Conservation (phyloP, 2,329 filamentous ascomycete genomes). For the Aspergillus uvarum region DNA sequence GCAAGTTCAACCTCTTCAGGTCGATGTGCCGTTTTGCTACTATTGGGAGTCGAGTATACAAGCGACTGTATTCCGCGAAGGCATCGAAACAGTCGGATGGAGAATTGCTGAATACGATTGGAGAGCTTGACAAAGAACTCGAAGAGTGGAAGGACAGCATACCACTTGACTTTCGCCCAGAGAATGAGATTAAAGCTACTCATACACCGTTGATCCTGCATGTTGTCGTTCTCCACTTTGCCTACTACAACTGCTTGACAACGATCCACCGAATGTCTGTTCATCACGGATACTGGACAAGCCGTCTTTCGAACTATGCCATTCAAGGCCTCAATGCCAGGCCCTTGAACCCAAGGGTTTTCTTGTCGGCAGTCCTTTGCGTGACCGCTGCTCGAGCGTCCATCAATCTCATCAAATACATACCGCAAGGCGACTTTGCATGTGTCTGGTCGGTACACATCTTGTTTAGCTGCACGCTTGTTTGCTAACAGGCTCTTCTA, state of each 20-base stretch:
- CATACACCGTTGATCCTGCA: conserved; percentile 94
- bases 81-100: conserved; percentile 89
- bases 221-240: conserved; percentile 90
- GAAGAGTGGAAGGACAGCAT: conserved; percentile 97
- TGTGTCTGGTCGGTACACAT: conserved; percentile 77
- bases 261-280: conserved; percentile 99
- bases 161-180: conserved; percentile 92
- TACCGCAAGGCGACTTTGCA: conserved; percentile 89
- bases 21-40: conserved; percentile 87
- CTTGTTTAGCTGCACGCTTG: not conserved
- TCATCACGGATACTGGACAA: conserved; percentile 98
- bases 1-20: conserved; percentile 92
- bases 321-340: conserved; percentile 90
- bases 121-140: conserved; percentile 83
- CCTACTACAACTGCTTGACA: conserved; percentile 96
- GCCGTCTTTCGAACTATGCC: conserved; percentile 87
- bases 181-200: conserved; percentile 90
- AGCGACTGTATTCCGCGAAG: conserved; percentile 85
- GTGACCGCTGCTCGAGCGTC: conserved; percentile 90
- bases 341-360: conserved; percentile 89
- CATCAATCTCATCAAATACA: conserved; percentile 91
- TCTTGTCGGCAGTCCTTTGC: conserved; percentile 88
- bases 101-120: conserved; percentile 90
- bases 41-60: conserved; percentile 94
- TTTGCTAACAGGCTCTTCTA: conserved; percentile 29